A percentile compares a stretch with the other conserved stretches of the same genome.
phyloP scores from a whole-genome alignment of 2,329 filamentous ascomycete genomes.

The Teratosphaeria epicoccoides region DNA sequence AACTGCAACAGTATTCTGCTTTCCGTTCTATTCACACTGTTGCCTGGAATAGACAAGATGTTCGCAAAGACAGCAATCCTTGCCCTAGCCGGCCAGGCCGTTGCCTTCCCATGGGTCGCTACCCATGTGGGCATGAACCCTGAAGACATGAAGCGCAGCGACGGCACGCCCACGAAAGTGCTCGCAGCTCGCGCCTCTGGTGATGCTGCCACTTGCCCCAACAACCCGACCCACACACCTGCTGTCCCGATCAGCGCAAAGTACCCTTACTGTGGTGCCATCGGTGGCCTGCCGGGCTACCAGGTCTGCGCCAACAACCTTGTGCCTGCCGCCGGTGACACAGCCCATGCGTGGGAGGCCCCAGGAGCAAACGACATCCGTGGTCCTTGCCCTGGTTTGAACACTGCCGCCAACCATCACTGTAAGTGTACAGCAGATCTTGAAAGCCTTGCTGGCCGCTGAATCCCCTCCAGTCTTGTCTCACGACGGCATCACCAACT shows the following conservation, averaged over 20 bases:
- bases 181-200: constrained; percentile 8
- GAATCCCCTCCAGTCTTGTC: constrained; percentile 23
- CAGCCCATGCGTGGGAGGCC: constrained; percentile 24
- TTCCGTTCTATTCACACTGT: background rate
- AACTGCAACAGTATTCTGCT: background rate
- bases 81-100: background rate
- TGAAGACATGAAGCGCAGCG: background rate
- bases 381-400: constrained; percentile 30
- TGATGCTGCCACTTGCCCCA: constrained; percentile 19
- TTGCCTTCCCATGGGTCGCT: constrained; percentile 25
- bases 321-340: constrained; percentile 26
- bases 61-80: background rate
- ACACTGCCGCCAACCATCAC: constrained; percentile 29
- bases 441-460: background rate
- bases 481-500: constrained; percentile 30
- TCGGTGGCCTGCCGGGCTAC: constrained; percentile 30
- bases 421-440: background rate
- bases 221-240: constrained; percentile 25
- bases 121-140: background rate
- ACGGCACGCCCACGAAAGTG: background rate
- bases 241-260: constrained; percentile 21
- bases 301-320: constrained; percentile 9
- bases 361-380: constrained; percentile 29
- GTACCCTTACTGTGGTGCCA: constrained; percentile 31
- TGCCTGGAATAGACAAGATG: background rate